phyloP scores from a whole-genome alignment of 306 rosid species.

The Cyamopsis tetragonoloba region DNA sequence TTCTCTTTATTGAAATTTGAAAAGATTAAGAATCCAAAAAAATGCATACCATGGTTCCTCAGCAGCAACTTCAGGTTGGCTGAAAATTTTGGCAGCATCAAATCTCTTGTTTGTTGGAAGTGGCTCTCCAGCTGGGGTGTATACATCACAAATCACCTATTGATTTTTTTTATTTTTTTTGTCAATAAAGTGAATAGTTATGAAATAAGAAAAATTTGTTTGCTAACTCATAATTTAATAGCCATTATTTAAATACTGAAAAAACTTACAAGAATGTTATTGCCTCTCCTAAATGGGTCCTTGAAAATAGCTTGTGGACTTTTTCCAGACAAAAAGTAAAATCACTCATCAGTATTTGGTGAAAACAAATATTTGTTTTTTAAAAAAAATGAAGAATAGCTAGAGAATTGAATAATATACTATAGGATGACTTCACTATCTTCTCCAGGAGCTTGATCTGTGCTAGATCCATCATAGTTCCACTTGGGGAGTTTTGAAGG shows the following conservation, averaged over 20 bases:
- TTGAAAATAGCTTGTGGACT: slow-evolving; percentile 67
- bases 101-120: slow-evolving; percentile 51
- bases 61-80: slow-evolving; percentile 47
- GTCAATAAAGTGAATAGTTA: not conserved
- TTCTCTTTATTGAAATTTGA: not conserved
- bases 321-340: not conserved
- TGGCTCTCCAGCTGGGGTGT: slow-evolving; percentile 65
- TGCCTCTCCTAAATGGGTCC: slow-evolving; percentile 66
- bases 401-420: slow-evolving; percentile 35
- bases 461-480: slow-evolving; percentile 72
- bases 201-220: not conserved
- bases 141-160: slow-evolving; percentile 60
- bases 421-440: slow-evolving; percentile 69
- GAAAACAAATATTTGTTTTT: too few relatives aligned
- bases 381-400: not conserved
- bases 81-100: slow-evolving; percentile 57
- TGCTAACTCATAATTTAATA: not conserved
- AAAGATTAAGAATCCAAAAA: not conserved
- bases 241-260: not conserved
- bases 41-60: slow-evolving; percentile 55
- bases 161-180: not conserved
- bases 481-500: slow-evolving; percentile 67
- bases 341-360: not conserved
- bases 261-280: slow-evolving; percentile 57
- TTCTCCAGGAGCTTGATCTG: slow-evolving; percentile 65